These are phyloP conservation scores for Cercospora sojina DNA, from an alignment of 2,329 filamentous ascomycete genomes.

Conservation along the genomic window DNA sequence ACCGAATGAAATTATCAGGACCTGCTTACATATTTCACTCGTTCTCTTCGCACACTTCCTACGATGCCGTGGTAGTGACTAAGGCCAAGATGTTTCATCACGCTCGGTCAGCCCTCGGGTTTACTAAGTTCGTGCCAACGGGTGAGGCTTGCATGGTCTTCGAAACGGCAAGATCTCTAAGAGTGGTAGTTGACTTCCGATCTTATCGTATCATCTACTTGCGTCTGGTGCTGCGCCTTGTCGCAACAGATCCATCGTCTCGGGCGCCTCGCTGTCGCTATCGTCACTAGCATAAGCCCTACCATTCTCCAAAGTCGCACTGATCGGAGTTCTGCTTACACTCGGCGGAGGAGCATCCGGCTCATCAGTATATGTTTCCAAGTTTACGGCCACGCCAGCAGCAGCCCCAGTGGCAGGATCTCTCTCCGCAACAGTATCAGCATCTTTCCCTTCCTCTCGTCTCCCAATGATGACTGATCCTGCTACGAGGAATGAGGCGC, in stretches of 20 bases:
- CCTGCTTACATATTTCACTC: background rate
- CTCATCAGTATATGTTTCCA: conserved; percentile 33
- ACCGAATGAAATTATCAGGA: background rate
- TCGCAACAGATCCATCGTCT: background rate
- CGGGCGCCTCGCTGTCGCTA: background rate
- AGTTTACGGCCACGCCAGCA: conserved; percentile 11
- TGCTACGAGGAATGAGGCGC: conserved; percentile 68
- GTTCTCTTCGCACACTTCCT: no score
- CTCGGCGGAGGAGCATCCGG: conserved; percentile 34
- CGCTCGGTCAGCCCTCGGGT: background rate
- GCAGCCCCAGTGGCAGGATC: conserved; percentile 21
- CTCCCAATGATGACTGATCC: conserved; percentile 77
- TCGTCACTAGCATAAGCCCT: conserved; percentile 9
- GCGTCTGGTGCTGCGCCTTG: background rate
- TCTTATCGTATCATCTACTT: background rate
- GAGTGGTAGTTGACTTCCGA: background rate
- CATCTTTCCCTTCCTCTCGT: conserved; percentile 57
- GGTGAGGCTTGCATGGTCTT: background rate
- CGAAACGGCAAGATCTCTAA: background rate
- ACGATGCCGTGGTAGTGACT: no score
- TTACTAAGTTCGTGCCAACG: background rate
- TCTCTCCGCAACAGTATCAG: conserved; percentile 23
- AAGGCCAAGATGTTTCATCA: no score
- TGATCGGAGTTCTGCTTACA: conserved; percentile 9
- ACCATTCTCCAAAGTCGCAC: background rate